phyloP scores from a whole-genome alignment of 108 stramenopile genomes.

The Bacterosira constricta region DNA sequence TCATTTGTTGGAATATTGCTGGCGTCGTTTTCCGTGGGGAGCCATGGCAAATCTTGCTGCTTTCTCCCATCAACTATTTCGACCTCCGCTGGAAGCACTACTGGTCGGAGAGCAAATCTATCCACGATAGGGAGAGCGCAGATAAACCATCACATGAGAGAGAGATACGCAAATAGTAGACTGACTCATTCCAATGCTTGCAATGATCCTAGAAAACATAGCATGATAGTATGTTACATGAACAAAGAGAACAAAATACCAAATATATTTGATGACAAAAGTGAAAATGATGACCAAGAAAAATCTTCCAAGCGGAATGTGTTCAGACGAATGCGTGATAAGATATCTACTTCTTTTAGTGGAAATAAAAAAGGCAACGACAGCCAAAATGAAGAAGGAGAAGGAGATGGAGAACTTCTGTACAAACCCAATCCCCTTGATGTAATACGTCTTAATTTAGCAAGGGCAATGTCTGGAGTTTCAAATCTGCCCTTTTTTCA shows the following conservation, averaged over 20 bases:
- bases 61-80: neutral
- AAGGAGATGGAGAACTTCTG: conserved; percentile 1
- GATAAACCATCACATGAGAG: neutral
- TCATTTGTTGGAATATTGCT: conserved; percentile 5
- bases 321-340: conserved; percentile 38
- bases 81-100: neutral
- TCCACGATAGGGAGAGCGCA: neutral
- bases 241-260: conserved; percentile 18
- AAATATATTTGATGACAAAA: conserved; percentile 13
- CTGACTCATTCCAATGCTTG: neutral
- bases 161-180: neutral
- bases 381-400: neutral
- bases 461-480: conserved; percentile 41
- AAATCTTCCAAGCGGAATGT: conserved; percentile 18
- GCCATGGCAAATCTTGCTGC: conserved; percentile 12
- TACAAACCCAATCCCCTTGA: conserved; percentile 42
- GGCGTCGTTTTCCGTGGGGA: neutral
- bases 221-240: neutral
- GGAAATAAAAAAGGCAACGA: conserved; percentile 15
- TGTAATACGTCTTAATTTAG: conserved; percentile 29
- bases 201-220: neutral
- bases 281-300: conserved; percentile 1
- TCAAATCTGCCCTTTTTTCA: conserved; percentile 30
- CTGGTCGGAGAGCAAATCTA: neutral
- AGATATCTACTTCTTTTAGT: conserved; percentile 30